Evolutionary conservation across 2,329 filamentous ascomycete genomes (phyloP).

Genomic region (Endoconidiophora polonica): DNA sequence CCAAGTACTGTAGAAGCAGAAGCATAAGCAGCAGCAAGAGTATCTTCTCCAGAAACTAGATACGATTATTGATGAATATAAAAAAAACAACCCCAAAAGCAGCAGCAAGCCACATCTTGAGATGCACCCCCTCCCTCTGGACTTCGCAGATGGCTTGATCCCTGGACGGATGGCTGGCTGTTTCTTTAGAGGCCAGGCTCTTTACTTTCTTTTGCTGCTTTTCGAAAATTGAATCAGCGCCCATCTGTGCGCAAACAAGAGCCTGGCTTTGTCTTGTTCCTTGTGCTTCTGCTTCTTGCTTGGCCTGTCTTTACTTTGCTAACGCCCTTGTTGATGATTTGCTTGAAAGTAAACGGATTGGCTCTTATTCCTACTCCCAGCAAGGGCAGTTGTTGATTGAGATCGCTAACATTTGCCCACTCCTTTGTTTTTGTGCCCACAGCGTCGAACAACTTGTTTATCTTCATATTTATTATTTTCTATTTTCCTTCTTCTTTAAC

Average conservation of each 20-base stretch:
- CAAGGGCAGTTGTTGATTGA: constrained; percentile 3
- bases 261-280: not conserved
- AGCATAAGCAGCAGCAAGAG: too few species aligned
- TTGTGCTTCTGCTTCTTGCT: constrained; percentile 1
- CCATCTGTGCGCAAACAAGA: not conserved
- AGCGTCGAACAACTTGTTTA: not conserved
- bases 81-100: too few species aligned
- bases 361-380: not conserved
- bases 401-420: constrained; percentile 7
- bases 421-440: not conserved
- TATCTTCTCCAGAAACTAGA: too few species aligned
- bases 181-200: too few species aligned
- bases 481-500: constrained; percentile 12
- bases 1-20: too few species aligned
- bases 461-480: constrained; percentile 1
- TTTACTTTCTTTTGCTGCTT: too few species aligned
- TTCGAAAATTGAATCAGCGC: too few species aligned
- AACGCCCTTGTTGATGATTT: not conserved
- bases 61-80: too few species aligned
- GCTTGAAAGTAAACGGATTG: not conserved
- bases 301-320: constrained; percentile 6
- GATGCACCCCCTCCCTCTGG: too few species aligned
- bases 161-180: too few species aligned
- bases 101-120: too few species aligned
- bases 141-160: too few species aligned